Evolutionary conservation across 2,329 filamentous ascomycete species (phyloP).

Genomic region (Ceratocystiopsis minuta): DNA sequence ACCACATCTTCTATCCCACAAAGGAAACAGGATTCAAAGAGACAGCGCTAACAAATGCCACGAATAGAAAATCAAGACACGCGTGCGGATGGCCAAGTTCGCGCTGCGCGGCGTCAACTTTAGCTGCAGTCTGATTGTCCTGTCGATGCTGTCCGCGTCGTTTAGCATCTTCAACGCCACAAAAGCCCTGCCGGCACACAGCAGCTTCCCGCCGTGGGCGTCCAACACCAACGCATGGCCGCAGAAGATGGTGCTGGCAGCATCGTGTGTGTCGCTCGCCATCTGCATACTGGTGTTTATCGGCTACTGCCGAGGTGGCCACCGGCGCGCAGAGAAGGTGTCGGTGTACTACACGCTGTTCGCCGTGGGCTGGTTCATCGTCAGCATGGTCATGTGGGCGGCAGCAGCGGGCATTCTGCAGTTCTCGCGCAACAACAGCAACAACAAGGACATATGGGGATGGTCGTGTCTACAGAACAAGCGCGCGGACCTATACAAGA

Average conservation of each 20-base stretch:
- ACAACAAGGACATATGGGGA: slow-evolving; percentile 86
- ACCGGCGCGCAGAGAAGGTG: slow-evolving; percentile 77
- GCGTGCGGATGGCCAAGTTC: slow-evolving; percentile 85
- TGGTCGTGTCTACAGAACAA: slow-evolving; percentile 93
- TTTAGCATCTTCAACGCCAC: slow-evolving; percentile 89
- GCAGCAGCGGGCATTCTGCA: slow-evolving; percentile 73
- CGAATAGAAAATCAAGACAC: slow-evolving; percentile 69
- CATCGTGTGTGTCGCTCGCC: slow-evolving; percentile 63
- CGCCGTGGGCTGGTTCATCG: slow-evolving; percentile 80
- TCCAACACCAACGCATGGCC: slow-evolving; percentile 67
- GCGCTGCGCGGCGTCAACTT: slow-evolving; percentile 93
- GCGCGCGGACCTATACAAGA: slow-evolving; percentile 55
- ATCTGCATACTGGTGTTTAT: slow-evolving; percentile 67
- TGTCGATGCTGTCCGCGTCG: slow-evolving; percentile 75
- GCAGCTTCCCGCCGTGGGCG: slow-evolving; percentile 74
- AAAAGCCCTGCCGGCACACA: slow-evolving; percentile 52
- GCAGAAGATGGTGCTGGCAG: slow-evolving; percentile 63
- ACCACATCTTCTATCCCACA: too few species aligned
- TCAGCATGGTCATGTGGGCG: slow-evolving; percentile 85
- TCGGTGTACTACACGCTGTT: slow-evolving; percentile 93
- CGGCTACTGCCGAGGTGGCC: slow-evolving; percentile 77
- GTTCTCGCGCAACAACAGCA: slow-evolving; percentile 50
- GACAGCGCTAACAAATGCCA: not conserved
- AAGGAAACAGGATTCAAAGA: too few species aligned
- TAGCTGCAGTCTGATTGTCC: slow-evolving; percentile 85